Evolutionary conservation across 179 eudicot species (phyloP).

Genomic region (Spergularia azorica): DNA sequence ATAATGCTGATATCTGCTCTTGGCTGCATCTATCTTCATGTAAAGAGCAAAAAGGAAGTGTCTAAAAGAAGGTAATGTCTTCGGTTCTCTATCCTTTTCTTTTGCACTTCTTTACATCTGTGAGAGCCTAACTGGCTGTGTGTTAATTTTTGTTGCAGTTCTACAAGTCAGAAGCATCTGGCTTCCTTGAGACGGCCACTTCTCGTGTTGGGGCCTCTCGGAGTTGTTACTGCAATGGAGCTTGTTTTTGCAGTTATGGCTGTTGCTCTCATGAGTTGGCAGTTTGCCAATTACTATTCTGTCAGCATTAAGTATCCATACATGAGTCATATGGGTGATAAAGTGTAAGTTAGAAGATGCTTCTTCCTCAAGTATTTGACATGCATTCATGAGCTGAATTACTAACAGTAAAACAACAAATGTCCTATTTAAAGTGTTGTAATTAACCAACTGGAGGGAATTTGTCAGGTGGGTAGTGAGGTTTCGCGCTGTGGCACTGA

Average conservation of each 20-base stretch:
- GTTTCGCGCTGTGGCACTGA: slow-evolving; percentile 45
- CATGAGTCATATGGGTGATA: slow-evolving; percentile 28
- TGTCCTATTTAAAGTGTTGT: no score
- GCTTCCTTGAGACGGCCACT: slow-evolving; percentile 42
- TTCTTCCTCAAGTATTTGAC: neutral
- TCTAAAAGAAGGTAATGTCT: slow-evolving; percentile 34
- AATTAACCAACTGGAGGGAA: neutral
- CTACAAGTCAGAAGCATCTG: slow-evolving; percentile 12
- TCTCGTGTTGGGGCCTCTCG: slow-evolving; percentile 52
- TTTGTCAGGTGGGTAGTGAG: slow-evolving; percentile 60
- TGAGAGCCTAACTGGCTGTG: neutral
- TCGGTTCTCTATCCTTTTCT: neutral
- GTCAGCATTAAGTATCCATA: slow-evolving; percentile 51
- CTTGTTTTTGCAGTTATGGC: slow-evolving; percentile 55
- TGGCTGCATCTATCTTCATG: slow-evolving; percentile 56
- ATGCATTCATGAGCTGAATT: neutral
- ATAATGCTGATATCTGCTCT: slow-evolving; percentile 50
- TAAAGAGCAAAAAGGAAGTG: slow-evolving; percentile 36
- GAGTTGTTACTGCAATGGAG: slow-evolving; percentile 54
- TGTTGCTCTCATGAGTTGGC: slow-evolving; percentile 61
- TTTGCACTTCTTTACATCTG: neutral
- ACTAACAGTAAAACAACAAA: no score
- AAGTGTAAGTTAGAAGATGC: slow-evolving; percentile 33
- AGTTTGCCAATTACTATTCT: slow-evolving; percentile 48
- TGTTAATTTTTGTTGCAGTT: neutral